A percentile compares a stretch with the other conserved stretches of the same genome.
phyloP scores from a whole-genome alignment of 2,329 filamentous ascomycete species.

The Colletotrichum sp. region DNA sequence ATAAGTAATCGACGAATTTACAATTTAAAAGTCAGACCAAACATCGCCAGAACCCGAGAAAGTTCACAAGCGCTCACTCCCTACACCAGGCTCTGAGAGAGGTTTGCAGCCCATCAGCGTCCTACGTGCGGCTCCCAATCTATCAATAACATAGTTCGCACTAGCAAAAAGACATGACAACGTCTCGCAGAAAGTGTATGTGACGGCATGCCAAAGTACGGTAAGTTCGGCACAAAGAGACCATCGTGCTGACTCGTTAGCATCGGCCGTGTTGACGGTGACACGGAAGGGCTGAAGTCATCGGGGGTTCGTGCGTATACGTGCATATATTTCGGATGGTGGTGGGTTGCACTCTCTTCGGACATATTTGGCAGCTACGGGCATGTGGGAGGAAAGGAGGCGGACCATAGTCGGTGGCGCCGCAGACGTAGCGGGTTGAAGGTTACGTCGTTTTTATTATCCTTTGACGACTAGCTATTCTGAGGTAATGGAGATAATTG shows the following conservation, averaged over 20 bases:
- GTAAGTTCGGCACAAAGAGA: background rate
- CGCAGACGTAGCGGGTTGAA: background rate
- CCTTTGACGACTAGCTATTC: background rate
- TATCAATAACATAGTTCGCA: background rate
- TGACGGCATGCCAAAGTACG: background rate
- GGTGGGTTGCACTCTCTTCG: background rate
- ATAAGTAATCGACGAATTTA: background rate
- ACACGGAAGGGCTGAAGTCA: background rate
- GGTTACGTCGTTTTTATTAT: background rate
- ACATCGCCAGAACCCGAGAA: background rate
- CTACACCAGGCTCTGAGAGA: background rate
- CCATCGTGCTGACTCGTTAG: background rate
- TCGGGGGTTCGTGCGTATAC: background rate
- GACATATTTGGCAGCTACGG: background rate
- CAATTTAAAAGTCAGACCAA: background rate
- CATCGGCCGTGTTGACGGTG: background rate
- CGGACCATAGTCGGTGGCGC: background rate
- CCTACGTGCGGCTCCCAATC: background rate
- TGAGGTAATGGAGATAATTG: background rate
- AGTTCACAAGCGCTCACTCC: background rate
- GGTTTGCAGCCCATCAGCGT: fast-evolving
- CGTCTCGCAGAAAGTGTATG: background rate
- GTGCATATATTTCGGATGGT: background rate
- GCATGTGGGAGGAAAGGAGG: background rate
- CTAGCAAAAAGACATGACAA: background rate